Evolutionary conservation across 73 alveolate species (phyloP).

Genomic region (Symbiodinium natans): DNA sequence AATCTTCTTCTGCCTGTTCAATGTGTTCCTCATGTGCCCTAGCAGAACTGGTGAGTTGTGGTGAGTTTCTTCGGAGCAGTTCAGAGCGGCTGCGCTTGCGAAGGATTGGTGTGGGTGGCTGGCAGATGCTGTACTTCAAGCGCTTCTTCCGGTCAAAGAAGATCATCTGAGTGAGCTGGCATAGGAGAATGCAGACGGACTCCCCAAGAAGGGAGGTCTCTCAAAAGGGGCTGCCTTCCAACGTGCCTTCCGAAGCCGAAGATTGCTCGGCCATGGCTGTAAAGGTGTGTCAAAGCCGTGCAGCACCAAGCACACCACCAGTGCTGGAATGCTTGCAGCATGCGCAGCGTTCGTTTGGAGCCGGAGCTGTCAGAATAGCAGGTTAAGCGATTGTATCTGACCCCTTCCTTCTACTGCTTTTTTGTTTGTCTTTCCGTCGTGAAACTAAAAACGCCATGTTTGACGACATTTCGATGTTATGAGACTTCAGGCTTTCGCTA

Average conservation of each 20-base stretch:
- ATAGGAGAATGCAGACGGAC: background rate
- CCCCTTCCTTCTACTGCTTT: no score
- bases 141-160: constrained; percentile 90
- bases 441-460: no score
- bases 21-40: constrained; percentile 56
- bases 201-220: background rate
- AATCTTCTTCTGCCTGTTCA: constrained; percentile 84
- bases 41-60: background rate
- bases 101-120: constrained; percentile 92
- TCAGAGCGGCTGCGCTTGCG: background rate
- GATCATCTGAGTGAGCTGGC: constrained; percentile 48
- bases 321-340: no score
- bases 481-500: no score
- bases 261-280: background rate
- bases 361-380: no score
- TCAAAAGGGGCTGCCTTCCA: background rate
- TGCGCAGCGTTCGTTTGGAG: no score
- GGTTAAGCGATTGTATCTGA: no score
- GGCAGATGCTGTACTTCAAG: constrained; percentile 92
- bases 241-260: background rate
- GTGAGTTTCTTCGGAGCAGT: no score
- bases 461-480: no score
- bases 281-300: no score
- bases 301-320: no score
- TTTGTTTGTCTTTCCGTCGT: no score